Percentiles rank a stretch among this genome's conserved stretches.
These are phyloP conservation scores for Omphalea diandra DNA, from an alignment of 441 rosid genomes.

Conservation along the genomic window DNA sequence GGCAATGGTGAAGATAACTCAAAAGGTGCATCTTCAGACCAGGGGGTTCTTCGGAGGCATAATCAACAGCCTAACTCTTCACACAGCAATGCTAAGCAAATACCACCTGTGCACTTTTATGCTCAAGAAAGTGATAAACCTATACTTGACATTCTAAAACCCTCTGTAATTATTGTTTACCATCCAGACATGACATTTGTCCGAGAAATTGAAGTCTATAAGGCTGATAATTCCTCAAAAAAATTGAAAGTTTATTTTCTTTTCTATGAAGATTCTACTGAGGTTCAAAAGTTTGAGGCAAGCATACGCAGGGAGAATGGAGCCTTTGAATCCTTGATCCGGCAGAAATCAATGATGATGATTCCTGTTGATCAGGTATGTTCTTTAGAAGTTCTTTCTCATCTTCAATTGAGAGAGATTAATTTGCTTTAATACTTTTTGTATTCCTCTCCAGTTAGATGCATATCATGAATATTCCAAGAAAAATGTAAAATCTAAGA, in stretches of 20 bases:
- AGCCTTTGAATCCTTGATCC: constrained; percentile 91
- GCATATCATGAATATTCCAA: not conserved
- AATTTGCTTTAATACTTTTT: not conserved
- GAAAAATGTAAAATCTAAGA: not conserved
- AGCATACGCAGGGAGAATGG: constrained; percentile 89
- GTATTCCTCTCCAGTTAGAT: not conserved
- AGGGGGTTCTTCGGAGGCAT: constrained; percentile 32
- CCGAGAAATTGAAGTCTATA: constrained; percentile 89
- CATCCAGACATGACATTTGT: constrained; percentile 89
- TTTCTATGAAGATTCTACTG: constrained; percentile 90
- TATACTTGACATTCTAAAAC: constrained; percentile 73
- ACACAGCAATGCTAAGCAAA: constrained; percentile 33
- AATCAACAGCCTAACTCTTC: constrained; percentile 24
- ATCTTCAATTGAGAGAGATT: not conserved
- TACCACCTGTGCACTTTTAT: constrained; percentile 75
- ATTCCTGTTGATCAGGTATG: constrained; percentile 91
- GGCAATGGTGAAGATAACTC: constrained; percentile 18
- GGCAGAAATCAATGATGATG: constrained; percentile 96
- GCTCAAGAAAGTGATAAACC: constrained; percentile 82
- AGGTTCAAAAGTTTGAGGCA: constrained; percentile 94
- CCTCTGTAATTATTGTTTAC: constrained; percentile 76
- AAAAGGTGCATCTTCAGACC: constrained; percentile 18
- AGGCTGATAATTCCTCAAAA: constrained; percentile 78
- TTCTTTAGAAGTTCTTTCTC: not conserved
- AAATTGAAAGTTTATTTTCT: constrained; percentile 83